phyloP scores from a whole-genome alignment of 345 rosid genomes.

The Angophora floribunda region DNA sequence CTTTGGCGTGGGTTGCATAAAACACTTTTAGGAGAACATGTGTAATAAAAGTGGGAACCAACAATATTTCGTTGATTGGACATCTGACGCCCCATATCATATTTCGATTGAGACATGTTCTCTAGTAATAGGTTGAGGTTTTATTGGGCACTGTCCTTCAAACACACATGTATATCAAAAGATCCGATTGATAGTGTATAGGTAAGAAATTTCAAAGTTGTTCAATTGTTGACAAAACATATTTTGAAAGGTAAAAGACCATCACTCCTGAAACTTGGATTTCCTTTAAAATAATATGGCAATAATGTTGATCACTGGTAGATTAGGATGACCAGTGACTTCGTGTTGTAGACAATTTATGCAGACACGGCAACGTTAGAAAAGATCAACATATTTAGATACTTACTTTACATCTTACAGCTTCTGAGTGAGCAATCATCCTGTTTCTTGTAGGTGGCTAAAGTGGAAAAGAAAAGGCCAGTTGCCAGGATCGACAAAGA shows the following conservation, averaged over 20 bases:
- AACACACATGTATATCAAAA: neutral
- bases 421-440: neutral
- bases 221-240: neutral
- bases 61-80: too few species aligned
- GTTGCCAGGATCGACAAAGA: neutral
- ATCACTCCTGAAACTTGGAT: neutral
- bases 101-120: too few species aligned
- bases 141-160: neutral
- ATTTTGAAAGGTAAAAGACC: neutral
- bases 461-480: neutral
- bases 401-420: neutral
- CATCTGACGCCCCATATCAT: too few species aligned
- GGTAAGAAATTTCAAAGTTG: neutral
- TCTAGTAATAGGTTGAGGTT: too few species aligned
- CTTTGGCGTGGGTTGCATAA: too few species aligned
- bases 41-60: too few species aligned
- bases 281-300: neutral
- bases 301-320: neutral
- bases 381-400: neutral
- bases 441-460: neutral
- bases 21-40: too few species aligned
- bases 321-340: neutral
- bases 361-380: neutral
- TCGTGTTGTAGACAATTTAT: neutral
- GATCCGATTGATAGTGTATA: neutral